Evolutionary conservation across 208 protist species (phyloP).

Genomic region (Balamuthia mandrillaris): DNA sequence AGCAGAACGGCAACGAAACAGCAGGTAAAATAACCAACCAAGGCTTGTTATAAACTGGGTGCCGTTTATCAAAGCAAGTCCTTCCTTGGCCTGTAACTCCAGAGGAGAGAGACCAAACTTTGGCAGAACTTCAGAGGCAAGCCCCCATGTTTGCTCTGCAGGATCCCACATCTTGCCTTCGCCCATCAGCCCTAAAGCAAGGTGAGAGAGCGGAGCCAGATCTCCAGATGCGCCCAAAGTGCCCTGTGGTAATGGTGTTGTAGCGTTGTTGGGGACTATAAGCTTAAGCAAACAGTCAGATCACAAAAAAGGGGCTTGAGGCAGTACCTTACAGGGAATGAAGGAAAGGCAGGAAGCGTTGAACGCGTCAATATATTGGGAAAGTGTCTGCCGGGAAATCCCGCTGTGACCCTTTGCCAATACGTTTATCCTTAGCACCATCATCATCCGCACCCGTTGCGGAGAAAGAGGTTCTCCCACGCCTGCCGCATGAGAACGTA

Average conservation of each 20-base stretch:
- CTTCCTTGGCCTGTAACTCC: conserved; percentile 73
- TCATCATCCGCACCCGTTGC: conserved; percentile 65
- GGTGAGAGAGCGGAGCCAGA: conserved; percentile 82
- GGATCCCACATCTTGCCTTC: conserved; percentile 70
- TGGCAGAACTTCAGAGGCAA: conserved; percentile 50
- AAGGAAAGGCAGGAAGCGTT: conserved; percentile 67
- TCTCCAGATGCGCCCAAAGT: conserved; percentile 83
- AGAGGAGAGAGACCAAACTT: conserved; percentile 70
- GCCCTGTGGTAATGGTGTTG: conserved; percentile 44
- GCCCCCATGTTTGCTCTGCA: conserved; percentile 27
- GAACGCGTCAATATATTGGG: conserved; percentile 56
- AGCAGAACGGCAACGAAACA: not conserved
- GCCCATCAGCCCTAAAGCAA: conserved; percentile 76
- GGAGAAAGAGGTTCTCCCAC: conserved; percentile 71
- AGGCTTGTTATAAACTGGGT: conserved; percentile 83
- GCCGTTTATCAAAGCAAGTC: conserved; percentile 85
- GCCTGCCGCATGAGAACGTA: conserved; percentile 75
- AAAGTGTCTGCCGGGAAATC: conserved; percentile 10
- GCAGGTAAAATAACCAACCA: not conserved
- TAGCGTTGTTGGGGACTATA: not conserved
- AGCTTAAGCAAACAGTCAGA: not conserved
- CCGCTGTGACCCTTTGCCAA: conserved; percentile 56
- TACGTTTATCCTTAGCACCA: conserved; percentile 75
- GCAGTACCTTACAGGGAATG: conserved; percentile 62
- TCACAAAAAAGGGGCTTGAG: not conserved